phyloP scores from a whole-genome alignment of 192 early-diverging fungal genomes.

The Jimgerdemannia lactiflua region DNA sequence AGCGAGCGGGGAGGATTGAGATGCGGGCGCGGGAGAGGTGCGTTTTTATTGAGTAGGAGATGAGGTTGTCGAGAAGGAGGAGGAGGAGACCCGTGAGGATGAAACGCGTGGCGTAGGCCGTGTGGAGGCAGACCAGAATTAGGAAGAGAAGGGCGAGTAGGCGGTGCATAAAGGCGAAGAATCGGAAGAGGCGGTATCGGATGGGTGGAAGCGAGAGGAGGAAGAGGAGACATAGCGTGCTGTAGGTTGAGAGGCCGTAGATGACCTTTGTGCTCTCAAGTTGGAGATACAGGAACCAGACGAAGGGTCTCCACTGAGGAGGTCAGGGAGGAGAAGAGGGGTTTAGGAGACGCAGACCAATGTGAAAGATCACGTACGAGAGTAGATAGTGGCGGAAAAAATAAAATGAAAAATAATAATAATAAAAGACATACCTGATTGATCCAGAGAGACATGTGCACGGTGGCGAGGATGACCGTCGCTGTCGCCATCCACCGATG shows the following conservation, averaged over 20 bases:
- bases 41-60: slow-evolving; percentile 41
- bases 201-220: slow-evolving; percentile 44
- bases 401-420: background rate
- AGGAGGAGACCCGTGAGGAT: slow-evolving; percentile 38
- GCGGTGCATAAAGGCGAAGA: slow-evolving; percentile 46
- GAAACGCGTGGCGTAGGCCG: slow-evolving; percentile 54
- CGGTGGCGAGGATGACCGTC: slow-evolving; percentile 32
- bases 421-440: slow-evolving; percentile 1
- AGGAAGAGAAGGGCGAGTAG: slow-evolving; percentile 40
- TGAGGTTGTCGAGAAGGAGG: slow-evolving; percentile 39
- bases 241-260: slow-evolving; percentile 45
- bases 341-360: background rate
- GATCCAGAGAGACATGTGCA: slow-evolving; percentile 39
- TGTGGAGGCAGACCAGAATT: slow-evolving; percentile 43
- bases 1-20: slow-evolving; percentile 25
- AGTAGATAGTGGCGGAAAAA: background rate
- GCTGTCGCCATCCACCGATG: slow-evolving; percentile 40
- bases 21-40: slow-evolving; percentile 32
- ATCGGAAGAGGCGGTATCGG: slow-evolving; percentile 37
- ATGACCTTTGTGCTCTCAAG: slow-evolving; percentile 35
- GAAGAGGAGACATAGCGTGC: slow-evolving; percentile 42
- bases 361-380: background rate
- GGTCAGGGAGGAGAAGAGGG: background rate
- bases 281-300: slow-evolving; percentile 16
- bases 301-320: slow-evolving; percentile 12